Evolutionary conservation across 495 filamentous ascomycete genomes (phyloP).

Genomic region (Aspergillus panamensis): DNA sequence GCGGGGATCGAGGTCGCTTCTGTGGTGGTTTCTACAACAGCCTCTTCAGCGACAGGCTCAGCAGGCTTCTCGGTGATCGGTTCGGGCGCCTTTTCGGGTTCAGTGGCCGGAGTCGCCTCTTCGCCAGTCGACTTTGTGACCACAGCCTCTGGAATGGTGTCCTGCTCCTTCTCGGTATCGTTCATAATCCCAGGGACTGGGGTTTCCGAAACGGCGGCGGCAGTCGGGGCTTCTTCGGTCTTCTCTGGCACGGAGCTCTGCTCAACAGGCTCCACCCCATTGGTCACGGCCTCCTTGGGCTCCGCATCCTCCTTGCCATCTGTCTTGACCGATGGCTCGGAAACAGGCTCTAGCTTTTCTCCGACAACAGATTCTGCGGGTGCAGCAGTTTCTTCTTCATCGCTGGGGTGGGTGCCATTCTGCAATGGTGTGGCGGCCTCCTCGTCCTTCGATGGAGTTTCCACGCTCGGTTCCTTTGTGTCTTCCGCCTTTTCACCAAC

Average conservation of each 20-base stretch:
- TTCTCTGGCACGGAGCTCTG: conserved; percentile 6
- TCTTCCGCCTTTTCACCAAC: conserved; percentile 15
- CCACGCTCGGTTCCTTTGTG: conserved; percentile 13
- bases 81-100: conserved; percentile 17
- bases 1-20: not conserved
- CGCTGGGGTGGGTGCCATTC: conserved; percentile 6
- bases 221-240: conserved; percentile 6
- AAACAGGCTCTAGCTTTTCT: conserved; percentile 13
- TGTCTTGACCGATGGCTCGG: conserved; percentile 3
- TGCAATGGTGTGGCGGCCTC: conserved; percentile 2
- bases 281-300: conserved; percentile 9
- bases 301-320: conserved; percentile 9
- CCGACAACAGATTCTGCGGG: conserved; percentile 10
- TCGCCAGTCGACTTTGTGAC: not conserved
- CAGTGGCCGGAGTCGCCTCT: conserved; percentile 2
- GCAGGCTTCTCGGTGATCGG: conserved; percentile 7
- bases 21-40: not conserved
- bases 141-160: not conserved
- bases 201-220: not conserved
- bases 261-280: conserved; percentile 13
- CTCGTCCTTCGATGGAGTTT: conserved; percentile 6
- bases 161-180: conserved; percentile 3
- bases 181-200: not conserved
- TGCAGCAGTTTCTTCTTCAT: conserved; percentile 5
- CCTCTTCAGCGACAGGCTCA: conserved; percentile 12